phyloP scores from a whole-genome alignment of 345 rosid species.

The Brassica juncea region DNA sequence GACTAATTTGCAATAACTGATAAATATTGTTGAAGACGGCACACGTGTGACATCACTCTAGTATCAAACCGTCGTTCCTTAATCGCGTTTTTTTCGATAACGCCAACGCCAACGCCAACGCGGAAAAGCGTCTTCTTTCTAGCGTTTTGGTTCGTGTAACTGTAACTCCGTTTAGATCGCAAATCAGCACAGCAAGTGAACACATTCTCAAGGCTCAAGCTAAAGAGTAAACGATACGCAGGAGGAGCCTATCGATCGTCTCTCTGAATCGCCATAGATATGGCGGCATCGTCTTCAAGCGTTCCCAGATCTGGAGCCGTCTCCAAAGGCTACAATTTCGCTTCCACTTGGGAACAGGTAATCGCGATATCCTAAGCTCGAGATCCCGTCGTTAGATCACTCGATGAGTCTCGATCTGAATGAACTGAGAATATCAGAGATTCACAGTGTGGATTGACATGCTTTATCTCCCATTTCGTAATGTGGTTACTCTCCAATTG shows the following conservation, averaged over 20 bases:
- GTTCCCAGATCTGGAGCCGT: conserved; percentile 78
- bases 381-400: conserved; percentile 9
- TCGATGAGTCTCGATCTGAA: conserved; percentile 22
- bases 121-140: not conserved
- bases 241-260: conserved; percentile 13
- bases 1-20: conserved; percentile 11
- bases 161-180: conserved; percentile 14
- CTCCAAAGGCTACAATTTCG: conserved; percentile 89
- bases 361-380: conserved; percentile 8
- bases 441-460: not conserved
- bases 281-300: conserved; percentile 55
- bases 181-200: conserved; percentile 3
- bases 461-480: not conserved
- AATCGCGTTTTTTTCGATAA: not conserved
- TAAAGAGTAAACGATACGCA: conserved; percentile 9
- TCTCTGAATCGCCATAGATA: conserved; percentile 24
- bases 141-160: conserved; percentile 19
- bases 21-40: not conserved
- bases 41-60: conserved; percentile 17
- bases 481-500: conserved; percentile 27
- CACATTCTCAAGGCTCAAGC: not conserved
- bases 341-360: conserved; percentile 98
- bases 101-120: not conserved
- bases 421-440: conserved; percentile 9
- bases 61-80: not conserved